Percentiles rank a stretch among this genome's conserved stretches.
Evolutionary conservation across 352 stramenopile species (phyloP).

Genomic region (Phytopythium sindhum): DNA sequence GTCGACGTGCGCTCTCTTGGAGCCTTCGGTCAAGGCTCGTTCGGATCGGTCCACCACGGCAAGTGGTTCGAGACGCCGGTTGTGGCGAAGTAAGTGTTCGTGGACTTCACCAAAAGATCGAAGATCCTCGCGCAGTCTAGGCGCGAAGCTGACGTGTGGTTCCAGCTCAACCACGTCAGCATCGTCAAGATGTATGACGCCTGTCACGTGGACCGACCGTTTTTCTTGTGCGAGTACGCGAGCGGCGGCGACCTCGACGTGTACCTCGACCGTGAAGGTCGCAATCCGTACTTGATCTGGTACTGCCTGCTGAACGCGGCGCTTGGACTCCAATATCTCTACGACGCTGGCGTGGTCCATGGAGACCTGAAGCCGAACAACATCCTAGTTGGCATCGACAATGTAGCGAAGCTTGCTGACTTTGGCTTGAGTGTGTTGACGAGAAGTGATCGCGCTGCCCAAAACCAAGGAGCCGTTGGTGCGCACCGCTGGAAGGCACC

Average conservation of each 20-base stretch:
- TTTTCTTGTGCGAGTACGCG: constrained; percentile 2
- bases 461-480: too few species aligned
- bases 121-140: constrained; percentile 2
- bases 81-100: too few species aligned
- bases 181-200: constrained; percentile 18
- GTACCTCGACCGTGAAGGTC: neutral
- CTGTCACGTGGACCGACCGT: constrained; percentile 10
- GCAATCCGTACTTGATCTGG: neutral
- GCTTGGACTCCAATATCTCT: constrained; percentile 43
- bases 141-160: constrained; percentile 12
- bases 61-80: too few species aligned
- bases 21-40: too few species aligned
- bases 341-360: constrained; percentile 41
- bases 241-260: neutral
- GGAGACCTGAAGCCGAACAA: constrained; percentile 76
- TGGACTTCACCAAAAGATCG: too few species aligned
- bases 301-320: constrained; percentile 9
- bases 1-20: too few species aligned
- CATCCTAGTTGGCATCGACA: constrained; percentile 44
- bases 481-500: constrained; percentile 10
- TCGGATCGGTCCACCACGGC: too few species aligned
- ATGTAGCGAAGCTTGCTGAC: constrained; percentile 14
- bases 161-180: constrained; percentile 9
- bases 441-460: too few species aligned
- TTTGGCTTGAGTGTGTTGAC: constrained; percentile 10